Evolutionary conservation across 78 protist species (phyloP).

Genomic region (Dictyostelium citrinum): DNA sequence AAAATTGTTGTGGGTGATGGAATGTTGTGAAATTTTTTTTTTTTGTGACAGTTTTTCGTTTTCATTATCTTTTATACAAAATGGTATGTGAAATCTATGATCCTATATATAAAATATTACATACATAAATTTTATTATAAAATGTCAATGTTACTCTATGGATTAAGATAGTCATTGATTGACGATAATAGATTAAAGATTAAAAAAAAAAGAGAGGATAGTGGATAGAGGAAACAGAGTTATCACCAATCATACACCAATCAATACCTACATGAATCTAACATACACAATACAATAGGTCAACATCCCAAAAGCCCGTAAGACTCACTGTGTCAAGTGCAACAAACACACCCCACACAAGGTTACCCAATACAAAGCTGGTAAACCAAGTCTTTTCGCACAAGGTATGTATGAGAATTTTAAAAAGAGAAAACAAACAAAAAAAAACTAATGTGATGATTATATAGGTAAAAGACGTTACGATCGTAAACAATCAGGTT

Average conservation of each 20-base stretch:
- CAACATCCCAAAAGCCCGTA: constrained; percentile 95
- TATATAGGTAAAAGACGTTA: constrained; percentile 96
- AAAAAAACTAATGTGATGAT: background rate
- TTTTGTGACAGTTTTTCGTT: background rate
- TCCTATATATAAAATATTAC: background rate
- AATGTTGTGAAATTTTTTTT: background rate
- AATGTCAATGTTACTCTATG: background rate
- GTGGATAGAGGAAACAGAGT: background rate
- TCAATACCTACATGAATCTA: background rate
- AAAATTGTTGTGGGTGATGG: background rate
- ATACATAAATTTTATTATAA: background rate
- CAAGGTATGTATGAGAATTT: constrained; percentile 89
- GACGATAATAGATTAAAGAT: too few relatives aligned
- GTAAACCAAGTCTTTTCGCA: constrained; percentile 97
- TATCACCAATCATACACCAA: too few relatives aligned
- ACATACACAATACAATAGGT: constrained; percentile 79
- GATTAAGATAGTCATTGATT: background rate
- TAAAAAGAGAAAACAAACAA: background rate
- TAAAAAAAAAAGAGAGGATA: background rate
- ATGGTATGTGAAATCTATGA: background rate
- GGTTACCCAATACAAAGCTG: constrained; percentile 99
- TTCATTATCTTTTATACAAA: background rate
- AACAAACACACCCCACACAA: constrained; percentile 93
- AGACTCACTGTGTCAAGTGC: constrained; percentile 97
- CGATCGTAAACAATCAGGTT: constrained; percentile 99